Evolutionary conservation across 1,284 basidiomycete genomes (phyloP).

Genomic region (Acaromyces ingoldii): DNA sequence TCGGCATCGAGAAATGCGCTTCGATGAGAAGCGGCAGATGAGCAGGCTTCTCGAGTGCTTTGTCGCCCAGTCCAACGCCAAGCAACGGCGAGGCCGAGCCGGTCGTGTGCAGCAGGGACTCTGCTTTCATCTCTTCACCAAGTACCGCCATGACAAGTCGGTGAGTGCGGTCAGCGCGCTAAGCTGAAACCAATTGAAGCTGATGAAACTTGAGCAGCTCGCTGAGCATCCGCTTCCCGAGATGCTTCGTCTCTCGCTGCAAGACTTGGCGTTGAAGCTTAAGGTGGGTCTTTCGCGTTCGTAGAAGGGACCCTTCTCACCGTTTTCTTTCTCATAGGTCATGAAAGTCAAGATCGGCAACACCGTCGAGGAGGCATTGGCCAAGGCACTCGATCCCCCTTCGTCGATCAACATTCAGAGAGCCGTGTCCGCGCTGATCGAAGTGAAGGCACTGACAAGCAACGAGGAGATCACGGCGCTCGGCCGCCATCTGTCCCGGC

Average conservation of each 20-base stretch:
- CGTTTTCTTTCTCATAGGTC: no score
- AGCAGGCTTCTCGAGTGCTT: slow-evolving; percentile 89
- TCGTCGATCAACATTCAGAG: slow-evolving; percentile 80
- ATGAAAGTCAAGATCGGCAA: slow-evolving; percentile 83
- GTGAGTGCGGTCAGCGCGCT: no score
- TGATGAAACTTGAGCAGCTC: slow-evolving; percentile 58
- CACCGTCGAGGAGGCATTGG: slow-evolving; percentile 79
- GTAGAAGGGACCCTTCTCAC: no score
- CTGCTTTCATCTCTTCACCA: slow-evolving; percentile 95
- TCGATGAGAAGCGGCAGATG: slow-evolving; percentile 95
- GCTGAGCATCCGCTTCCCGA: slow-evolving; percentile 89
- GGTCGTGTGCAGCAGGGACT: slow-evolving; percentile 86
- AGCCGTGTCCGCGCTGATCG: slow-evolving; percentile 82
- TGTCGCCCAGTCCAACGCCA: slow-evolving; percentile 86
- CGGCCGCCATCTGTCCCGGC: slow-evolving; percentile 80
- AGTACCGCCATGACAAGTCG: slow-evolving; percentile 70
- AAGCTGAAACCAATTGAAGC: no score
- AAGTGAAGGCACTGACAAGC: slow-evolving; percentile 80
- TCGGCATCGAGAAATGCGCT: slow-evolving; percentile 66
- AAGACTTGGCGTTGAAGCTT: slow-evolving; percentile 88
- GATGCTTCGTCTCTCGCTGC: slow-evolving; percentile 88
- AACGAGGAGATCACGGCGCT: slow-evolving; percentile 91
- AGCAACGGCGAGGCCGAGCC: slow-evolving; percentile 84
- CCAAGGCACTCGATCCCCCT: slow-evolving; percentile 84
- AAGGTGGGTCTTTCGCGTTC: no score